Conservation (phyloP, 2,329 filamentous ascomycete species). For the Incumbomyces lentus region DNA sequence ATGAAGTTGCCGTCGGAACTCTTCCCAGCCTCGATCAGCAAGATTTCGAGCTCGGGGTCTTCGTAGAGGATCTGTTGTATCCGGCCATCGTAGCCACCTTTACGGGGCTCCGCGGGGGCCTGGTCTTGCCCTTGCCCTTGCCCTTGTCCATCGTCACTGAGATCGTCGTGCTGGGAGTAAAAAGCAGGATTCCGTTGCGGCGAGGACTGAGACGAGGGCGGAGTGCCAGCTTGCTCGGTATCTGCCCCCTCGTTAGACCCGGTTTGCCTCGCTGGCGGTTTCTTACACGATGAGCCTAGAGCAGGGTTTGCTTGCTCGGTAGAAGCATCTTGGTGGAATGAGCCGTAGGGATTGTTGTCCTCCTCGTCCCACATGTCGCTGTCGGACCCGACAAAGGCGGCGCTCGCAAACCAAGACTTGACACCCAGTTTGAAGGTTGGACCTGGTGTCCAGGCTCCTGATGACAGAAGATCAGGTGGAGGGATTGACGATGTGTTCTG, state of each 20-base stretch:
- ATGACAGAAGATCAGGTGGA: background rate
- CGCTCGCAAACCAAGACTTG: conserved; percentile 6
- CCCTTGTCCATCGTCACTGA: conserved; percentile 48
- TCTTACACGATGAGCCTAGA: conserved; percentile 10
- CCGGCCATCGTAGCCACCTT: conserved; percentile 83
- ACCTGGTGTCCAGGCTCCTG: too few species aligned
- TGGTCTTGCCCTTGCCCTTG: conserved; percentile 43
- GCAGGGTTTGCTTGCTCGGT: conserved; percentile 31
- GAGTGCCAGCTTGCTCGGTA: conserved; percentile 52
- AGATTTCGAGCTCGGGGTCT: conserved; percentile 76
- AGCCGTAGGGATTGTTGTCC: conserved; percentile 95
- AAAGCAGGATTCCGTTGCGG: conserved; percentile 56
- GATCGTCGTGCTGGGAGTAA: conserved; percentile 40
- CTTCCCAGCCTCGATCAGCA: conserved; percentile 93
- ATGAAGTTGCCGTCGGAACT: conserved; percentile 89
- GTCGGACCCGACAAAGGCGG: conserved; percentile 6
- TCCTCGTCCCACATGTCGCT: conserved; percentile 93
- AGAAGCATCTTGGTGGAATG: conserved; percentile 72
- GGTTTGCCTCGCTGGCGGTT: background rate
- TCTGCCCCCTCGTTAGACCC: conserved; percentile 26
- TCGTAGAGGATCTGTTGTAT: conserved; percentile 98
- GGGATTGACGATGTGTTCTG: background rate
- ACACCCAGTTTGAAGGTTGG: conserved; percentile 7
- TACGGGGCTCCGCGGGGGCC: conserved; percentile 50
- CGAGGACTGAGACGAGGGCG: conserved; percentile 61